Evolutionary conservation across 2,329 filamentous ascomycete genomes (phyloP), one percentile per base, ranked within the genome.

Genomic region (Periconia sp.): DNA sequence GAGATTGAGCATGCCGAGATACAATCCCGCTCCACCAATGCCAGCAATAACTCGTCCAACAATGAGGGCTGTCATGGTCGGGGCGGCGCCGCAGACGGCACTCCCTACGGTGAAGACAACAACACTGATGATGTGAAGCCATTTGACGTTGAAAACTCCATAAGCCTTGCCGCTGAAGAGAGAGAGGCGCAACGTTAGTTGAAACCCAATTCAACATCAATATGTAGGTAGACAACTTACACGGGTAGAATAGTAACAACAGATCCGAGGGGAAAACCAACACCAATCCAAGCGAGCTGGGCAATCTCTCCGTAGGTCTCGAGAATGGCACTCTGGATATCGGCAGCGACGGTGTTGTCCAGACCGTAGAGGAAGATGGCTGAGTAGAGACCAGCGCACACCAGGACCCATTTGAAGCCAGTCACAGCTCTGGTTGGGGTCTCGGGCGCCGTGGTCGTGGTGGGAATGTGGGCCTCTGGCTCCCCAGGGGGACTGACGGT

Each of bases 11-110:
- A n/a, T 43, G 15, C 41, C 19, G 19, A 66, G 46, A 49, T 78
- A 78, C 62, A 79, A 74, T 7, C 78, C 80, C 2, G 65, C 63
- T 0, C 78, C 79, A 1, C 79, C 79, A 23, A 76, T 59, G 15
- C 79, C 80, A 37, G 74, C 74, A 35, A 79, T 66, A 8, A 73
- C 77, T 10, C 80, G 68, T 2, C 79, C 79, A 13, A 80, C 62
- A 41, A 74, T 71, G 17, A 71, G 43, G 2, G 62, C 57, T 19
- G 63, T 54, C 45, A 74, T 74, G 19, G 54, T 61, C 1, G 66
- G 65, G 5, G 70, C 68, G 19, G 53, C 65, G 23, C 68, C 71
- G 52, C 72, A 74, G 10, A 75, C 47, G 6, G 70, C 64, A 37
- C 60, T 66, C 5, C 68, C 73, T 15, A 57, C 65, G 33, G 59